Percentiles rank a stretch among this genome's conserved stretches.
phyloP scores from a whole-genome alignment of 1,284 basidiomycete species.

The Ganoderma resinaceum region DNA sequence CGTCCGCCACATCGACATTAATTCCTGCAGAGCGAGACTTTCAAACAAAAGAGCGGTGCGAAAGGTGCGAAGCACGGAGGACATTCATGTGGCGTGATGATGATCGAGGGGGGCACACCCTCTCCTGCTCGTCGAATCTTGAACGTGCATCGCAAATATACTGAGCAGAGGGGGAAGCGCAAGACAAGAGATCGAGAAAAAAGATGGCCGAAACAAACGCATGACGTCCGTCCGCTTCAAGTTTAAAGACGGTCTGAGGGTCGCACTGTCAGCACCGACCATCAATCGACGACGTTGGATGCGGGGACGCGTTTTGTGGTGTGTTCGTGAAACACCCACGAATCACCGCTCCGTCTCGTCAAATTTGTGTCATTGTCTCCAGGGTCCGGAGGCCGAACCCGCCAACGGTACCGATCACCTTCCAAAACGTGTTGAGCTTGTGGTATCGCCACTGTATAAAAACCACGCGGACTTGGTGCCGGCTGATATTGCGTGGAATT shows the following conservation, averaged over 20 bases:
- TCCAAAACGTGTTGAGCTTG: neutral
- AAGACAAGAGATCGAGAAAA: neutral
- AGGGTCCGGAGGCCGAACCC: neutral
- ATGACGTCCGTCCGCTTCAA: neutral
- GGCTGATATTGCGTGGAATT: neutral
- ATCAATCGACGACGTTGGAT: neutral
- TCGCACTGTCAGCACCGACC: neutral
- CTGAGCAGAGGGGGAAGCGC: neutral
- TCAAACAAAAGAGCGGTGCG: neutral
- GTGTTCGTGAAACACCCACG: neutral
- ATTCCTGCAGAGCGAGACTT: neutral
- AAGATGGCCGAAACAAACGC: neutral
- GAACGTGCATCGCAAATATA: neutral
- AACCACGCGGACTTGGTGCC: neutral
- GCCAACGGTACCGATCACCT: neutral
- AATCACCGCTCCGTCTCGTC: neutral
- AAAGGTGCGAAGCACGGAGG: neutral
- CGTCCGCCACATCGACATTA: neutral
- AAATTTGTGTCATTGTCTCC: slow-evolving; percentile 1
- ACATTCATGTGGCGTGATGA: slow-evolving; percentile 1
- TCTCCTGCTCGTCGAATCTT: neutral
- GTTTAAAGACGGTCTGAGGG: neutral
- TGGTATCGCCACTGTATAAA: neutral
- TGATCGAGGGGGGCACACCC: neutral
- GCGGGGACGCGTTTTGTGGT: neutral